Conservation (phyloP, 75 land plant genomes). For the Sequoiadendron giganteum region DNA sequence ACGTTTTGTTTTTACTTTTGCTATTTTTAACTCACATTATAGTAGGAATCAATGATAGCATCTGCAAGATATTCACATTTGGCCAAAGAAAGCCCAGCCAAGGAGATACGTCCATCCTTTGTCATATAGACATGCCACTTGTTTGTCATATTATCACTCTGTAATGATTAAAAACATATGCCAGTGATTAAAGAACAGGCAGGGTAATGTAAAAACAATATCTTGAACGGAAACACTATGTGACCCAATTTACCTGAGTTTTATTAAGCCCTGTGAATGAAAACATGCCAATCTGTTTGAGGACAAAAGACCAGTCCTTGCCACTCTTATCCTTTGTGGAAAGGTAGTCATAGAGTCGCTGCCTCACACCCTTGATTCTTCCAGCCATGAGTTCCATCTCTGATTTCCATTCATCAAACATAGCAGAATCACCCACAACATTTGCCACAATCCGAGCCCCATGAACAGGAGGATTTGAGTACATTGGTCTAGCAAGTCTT, state of each 20-base stretch:
- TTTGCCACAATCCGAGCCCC: conserved; percentile 97
- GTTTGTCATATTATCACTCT: conserved; percentile 96
- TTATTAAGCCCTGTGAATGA: conserved; percentile 93
- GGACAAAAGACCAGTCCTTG: conserved; percentile 96
- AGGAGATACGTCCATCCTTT: conserved; percentile 97
- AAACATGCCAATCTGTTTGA: conserved; percentile 98
- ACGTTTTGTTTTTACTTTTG: background rate
- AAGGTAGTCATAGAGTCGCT: conserved; percentile 77
- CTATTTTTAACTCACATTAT: conserved; percentile 62
- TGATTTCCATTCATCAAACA: conserved; percentile 91
- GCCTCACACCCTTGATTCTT: conserved; percentile 90
- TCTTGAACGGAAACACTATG: background rate
- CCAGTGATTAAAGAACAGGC: background rate
- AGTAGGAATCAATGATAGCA: conserved; percentile 91
- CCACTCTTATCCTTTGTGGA: conserved; percentile 84
- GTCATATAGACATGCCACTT: conserved; percentile 99
- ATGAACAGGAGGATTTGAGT: conserved; percentile 97
- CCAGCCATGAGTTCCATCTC: conserved; percentile 99
- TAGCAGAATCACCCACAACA: conserved; percentile 80
- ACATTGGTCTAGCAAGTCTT: conserved; percentile 96
- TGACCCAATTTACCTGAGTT: conserved; percentile 61
- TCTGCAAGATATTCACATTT: conserved; percentile 96
- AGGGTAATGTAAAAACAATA: background rate
- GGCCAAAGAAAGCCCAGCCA: conserved; percentile 88
- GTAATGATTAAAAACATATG: conserved; percentile 16